Conservation (phyloP, 169 alveolate genomes). For the Eimeria maxima region DNA sequence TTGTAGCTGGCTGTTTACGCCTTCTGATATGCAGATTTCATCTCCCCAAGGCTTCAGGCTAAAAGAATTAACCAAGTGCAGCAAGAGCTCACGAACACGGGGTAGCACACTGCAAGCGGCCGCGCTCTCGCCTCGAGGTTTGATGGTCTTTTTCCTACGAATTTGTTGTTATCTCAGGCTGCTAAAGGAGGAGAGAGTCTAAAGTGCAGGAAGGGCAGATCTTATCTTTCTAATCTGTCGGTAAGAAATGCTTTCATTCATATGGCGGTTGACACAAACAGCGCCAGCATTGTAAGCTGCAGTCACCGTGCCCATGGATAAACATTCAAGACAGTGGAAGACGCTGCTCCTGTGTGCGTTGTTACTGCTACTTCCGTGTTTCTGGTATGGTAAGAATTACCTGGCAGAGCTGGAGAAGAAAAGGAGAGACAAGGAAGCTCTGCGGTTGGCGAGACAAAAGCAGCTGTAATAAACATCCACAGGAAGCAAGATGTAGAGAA, state of each 20-base stretch:
- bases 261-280: not conserved
- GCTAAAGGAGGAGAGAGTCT: not conserved
- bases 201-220: not conserved
- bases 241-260: not conserved
- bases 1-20: not conserved
- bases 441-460: conserved; percentile 2
- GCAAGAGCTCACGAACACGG: not conserved
- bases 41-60: too few species aligned
- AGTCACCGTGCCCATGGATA: not conserved
- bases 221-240: conserved; percentile 12
- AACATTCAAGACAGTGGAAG: not conserved
- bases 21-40: not conserved
- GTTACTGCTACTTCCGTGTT: not conserved
- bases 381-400: not conserved
- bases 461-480: not conserved
- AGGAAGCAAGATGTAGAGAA: too few species aligned
- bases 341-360: not conserved
- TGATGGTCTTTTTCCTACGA: not conserved
- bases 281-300: not conserved
- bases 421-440: conserved; percentile 24
- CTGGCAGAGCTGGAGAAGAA: conserved; percentile 46
- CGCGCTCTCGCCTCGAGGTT: not conserved
- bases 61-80: not conserved
- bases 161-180: not conserved
- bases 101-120: not conserved